These are phyloP conservation scores for Diplogelasinospora grovesii DNA, from an alignment of 495 filamentous ascomycete species.

Conservation along the genomic window DNA sequence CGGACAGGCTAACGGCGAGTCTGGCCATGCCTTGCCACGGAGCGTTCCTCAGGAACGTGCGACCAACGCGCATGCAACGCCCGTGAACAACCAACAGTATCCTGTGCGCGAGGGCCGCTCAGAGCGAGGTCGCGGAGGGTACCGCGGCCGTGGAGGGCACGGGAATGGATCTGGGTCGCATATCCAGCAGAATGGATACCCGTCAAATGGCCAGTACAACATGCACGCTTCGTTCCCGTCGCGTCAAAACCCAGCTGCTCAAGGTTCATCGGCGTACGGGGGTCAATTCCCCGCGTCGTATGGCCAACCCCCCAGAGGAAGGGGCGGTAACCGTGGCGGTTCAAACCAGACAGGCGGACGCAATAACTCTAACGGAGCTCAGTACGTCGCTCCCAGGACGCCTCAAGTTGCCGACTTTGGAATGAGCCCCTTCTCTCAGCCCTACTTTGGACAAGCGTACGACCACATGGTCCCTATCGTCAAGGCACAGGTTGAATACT, in stretches of 20 bases:
- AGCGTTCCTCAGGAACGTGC: conserved; percentile 14
- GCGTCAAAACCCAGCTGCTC: conserved; percentile 17
- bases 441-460: conserved; percentile 1
- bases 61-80: conserved; percentile 9
- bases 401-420: conserved; percentile 14
- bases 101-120: conserved; percentile 28
- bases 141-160: conserved; percentile 31
- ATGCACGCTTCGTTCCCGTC: conserved; percentile 14
- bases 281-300: conserved; percentile 17
- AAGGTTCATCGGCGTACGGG: conserved; percentile 17
- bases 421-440: conserved; percentile 15
- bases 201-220: conserved; percentile 21
- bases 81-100: conserved; percentile 20
- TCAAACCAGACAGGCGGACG: conserved; percentile 12
- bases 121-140: conserved; percentile 33
- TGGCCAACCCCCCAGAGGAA: conserved; percentile 16
- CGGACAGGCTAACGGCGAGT: conserved; percentile 13
- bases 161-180: conserved; percentile 10
- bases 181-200: conserved; percentile 7
- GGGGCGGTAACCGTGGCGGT: conserved; percentile 19
- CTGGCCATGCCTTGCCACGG: conserved; percentile 3
- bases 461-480: conserved; percentile 19
- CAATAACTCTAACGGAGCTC: conserved; percentile 12
- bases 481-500: conserved; percentile 78
- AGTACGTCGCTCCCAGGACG: conserved; percentile 13